These are phyloP conservation scores for Acanthamoeba healyi DNA, from an alignment of 208 protist genomes.

Conservation along the genomic window DNA sequence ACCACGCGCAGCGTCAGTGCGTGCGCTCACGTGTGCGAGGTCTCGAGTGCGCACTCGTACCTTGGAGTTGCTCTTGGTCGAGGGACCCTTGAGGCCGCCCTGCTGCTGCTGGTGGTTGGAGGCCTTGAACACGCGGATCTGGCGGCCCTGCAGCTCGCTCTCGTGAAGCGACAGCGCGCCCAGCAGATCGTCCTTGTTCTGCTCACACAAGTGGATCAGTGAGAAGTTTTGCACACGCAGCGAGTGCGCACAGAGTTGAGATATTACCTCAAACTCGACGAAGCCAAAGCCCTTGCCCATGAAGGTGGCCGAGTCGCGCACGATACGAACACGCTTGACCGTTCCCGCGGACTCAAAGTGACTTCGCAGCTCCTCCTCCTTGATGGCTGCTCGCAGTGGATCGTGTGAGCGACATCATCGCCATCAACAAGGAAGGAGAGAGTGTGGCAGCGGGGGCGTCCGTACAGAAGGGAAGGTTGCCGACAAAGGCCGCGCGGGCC, in stretches of 20 bases:
- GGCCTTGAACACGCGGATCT: constrained; percentile 70
- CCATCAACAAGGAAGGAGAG: neutral
- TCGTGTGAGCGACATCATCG: neutral
- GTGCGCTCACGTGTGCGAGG: neutral
- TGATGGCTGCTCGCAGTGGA: constrained; percentile 35
- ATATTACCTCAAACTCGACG: constrained; percentile 71
- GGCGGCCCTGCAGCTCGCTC: constrained; percentile 50
- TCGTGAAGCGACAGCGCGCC: constrained; percentile 46
- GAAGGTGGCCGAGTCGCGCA: constrained; percentile 74
- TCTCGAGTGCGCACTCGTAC: neutral
- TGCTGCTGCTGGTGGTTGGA: constrained; percentile 55
- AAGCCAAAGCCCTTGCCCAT: constrained; percentile 84
- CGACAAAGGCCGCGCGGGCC: constrained; percentile 75
- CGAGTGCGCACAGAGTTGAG: neutral
- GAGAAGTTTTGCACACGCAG: neutral
- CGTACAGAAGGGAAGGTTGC: constrained; percentile 80
- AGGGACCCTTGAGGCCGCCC: neutral
- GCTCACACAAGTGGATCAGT: neutral
- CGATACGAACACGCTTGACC: constrained; percentile 74
- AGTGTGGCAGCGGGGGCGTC: neutral
- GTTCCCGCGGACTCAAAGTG: constrained; percentile 75
- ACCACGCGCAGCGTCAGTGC: neutral
- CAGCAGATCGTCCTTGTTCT: constrained; percentile 60
- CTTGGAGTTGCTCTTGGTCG: neutral
- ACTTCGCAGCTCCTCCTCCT: constrained; percentile 78